Evolutionary conservation across 352 stramenopile species (phyloP).

Genomic region (Phytophthora pini): DNA sequence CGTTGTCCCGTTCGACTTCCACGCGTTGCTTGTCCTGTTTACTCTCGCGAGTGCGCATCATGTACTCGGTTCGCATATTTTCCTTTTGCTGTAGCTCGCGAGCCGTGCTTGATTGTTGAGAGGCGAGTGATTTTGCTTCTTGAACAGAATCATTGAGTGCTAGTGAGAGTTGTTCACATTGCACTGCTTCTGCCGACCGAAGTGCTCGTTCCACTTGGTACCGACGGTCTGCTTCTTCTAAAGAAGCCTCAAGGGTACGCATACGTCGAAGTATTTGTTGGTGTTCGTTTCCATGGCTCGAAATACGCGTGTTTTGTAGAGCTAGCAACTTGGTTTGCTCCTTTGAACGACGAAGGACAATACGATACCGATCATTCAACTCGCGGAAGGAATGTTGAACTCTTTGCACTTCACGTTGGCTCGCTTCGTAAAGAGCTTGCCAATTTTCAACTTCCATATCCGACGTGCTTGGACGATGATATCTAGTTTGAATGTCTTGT

Average conservation of each 20-base stretch:
- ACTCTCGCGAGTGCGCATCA: constrained; percentile 54
- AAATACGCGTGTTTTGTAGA: constrained; percentile 62
- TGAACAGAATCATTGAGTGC: constrained; percentile 56
- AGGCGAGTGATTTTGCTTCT: constrained; percentile 55
- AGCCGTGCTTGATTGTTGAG: constrained; percentile 53
- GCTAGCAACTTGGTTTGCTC: constrained; percentile 76
- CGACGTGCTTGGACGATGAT: not conserved
- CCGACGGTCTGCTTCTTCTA: constrained; percentile 46
- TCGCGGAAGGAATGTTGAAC: constrained; percentile 37
- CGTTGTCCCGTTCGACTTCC: constrained; percentile 64
- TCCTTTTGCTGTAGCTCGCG: constrained; percentile 65
- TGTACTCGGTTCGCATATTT: constrained; percentile 60
- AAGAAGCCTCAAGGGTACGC: constrained; percentile 46
- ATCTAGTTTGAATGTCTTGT: constrained; percentile 2
- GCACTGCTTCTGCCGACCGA: constrained; percentile 54
- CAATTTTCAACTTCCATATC: constrained; percentile 31
- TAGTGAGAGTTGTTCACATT: constrained; percentile 62
- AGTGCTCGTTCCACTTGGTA: constrained; percentile 62
- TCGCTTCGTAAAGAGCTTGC: constrained; percentile 36
- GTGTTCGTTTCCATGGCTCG: constrained; percentile 60
- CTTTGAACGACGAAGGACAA: constrained; percentile 59
- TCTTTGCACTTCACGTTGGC: constrained; percentile 30
- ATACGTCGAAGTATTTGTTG: constrained; percentile 65
- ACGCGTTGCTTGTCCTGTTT: constrained; percentile 57
- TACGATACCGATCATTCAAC: constrained; percentile 60